A percentile compares a stretch with the other conserved stretches of the same genome.
These are phyloP conservation scores for Calycina herbarum DNA, from an alignment of 2,329 filamentous ascomycete species.

Conservation along the genomic window DNA sequence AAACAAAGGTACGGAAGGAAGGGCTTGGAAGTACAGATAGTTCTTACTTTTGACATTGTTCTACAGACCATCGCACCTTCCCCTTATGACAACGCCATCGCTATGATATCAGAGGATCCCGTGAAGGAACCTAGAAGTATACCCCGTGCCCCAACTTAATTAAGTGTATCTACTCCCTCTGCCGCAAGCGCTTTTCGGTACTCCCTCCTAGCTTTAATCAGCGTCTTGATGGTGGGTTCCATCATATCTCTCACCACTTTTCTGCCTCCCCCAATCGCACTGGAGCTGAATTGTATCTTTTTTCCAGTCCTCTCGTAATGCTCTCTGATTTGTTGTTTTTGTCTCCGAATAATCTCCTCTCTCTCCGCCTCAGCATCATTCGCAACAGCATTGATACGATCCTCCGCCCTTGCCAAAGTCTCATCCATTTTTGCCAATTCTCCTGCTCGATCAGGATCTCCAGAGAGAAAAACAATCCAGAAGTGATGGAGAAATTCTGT, in stretches of 20 bases:
- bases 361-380: constrained; percentile 76
- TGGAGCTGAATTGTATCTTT: constrained; percentile 68
- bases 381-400: constrained; percentile 78
- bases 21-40: not conserved
- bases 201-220: constrained; percentile 68
- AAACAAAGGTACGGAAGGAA: not conserved
- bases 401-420: constrained; percentile 73
- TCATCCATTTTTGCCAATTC: constrained; percentile 83
- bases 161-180: constrained; percentile 41
- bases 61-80: constrained; percentile 19
- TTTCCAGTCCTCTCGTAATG: constrained; percentile 72
- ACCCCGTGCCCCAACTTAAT: constrained; percentile 3
- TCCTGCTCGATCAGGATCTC: constrained; percentile 74
- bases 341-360: constrained; percentile 61
- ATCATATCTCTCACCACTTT: constrained; percentile 76
- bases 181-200: constrained; percentile 73
- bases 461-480: constrained; percentile 89
- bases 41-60: constrained; percentile 10
- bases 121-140: not conserved
- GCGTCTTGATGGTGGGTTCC: constrained; percentile 68
- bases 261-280: constrained; percentile 70
- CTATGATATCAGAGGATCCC: constrained; percentile 25
- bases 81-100: constrained; percentile 30
- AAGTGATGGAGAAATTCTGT: constrained; percentile 97
- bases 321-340: constrained; percentile 70